phyloP scores from a whole-genome alignment of 257 asterid genomes.

The Nicotiana knightiana region DNA sequence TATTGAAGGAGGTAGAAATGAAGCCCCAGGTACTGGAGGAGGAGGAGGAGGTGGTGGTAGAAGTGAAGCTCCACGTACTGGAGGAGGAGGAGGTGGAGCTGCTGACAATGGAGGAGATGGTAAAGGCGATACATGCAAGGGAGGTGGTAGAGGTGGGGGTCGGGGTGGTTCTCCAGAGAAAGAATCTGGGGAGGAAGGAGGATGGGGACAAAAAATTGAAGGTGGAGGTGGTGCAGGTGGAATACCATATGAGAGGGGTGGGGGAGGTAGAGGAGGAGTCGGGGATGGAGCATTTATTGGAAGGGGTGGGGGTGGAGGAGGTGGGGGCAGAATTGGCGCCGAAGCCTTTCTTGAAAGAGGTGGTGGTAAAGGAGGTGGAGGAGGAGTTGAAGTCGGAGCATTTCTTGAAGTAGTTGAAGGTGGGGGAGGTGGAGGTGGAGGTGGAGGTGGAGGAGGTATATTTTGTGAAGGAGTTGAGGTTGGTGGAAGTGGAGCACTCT shows the following conservation, averaged over 20 bases:
- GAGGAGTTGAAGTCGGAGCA: conserved; percentile 42
- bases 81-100: background rate
- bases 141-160: background rate
- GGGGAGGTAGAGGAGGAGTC: background rate
- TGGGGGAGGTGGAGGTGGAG: conserved; percentile 29
- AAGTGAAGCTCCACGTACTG: background rate
- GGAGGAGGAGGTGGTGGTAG: background rate
- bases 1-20: conserved; percentile 8
- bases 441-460: conserved; percentile 35
- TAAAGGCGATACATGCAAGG: background rate
- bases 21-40: background rate
- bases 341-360: background rate
- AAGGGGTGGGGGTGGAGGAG: background rate
- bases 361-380: background rate
- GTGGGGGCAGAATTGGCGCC: background rate
- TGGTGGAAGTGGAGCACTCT: background rate
- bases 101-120: background rate
- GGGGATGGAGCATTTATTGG: background rate
- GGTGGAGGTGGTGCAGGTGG: background rate
- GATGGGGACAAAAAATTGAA: background rate
- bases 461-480: conserved; percentile 40
- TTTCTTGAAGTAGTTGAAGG: conserved; percentile 16
- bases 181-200: background rate
- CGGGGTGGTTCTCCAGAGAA: background rate
- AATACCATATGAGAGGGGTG: background rate